Evolutionary conservation across 192 early-diverging fungal genomes (phyloP), one percentile per base, ranked within the genome.

Genomic region (Coemansia sp.): DNA sequence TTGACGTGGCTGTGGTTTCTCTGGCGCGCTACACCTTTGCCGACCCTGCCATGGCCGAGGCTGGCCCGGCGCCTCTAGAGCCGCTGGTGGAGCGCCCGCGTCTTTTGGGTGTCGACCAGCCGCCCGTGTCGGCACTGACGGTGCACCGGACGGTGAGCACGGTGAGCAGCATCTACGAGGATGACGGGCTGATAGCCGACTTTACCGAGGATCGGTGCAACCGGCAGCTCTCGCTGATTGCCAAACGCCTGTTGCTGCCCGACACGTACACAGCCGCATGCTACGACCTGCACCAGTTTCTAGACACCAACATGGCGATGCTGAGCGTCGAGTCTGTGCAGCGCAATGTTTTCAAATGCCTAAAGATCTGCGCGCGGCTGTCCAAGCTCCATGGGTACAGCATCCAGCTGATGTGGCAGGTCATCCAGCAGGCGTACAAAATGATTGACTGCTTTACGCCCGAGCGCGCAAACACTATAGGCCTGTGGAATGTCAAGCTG

Each of bases 381-480:
- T 74, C 71, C 1, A 74, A 74, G 53, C 71, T 74, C 8, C 71
- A 52, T 28, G 71, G 71, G 3, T 74, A 74, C 53, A 64, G 43
- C 42, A 67, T 74, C 40, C 64, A 74, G 45, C 43, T 67, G 4
- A 74, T 74, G 71, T 74, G 71, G 71, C 71, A 74, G 39, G 53
- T 74, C 6, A 56, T 74, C 8, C 64, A 63, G 44, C 59, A 74
- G 36, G 71, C 71, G 5, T 38, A 74, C 17, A 28, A 37, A 30
- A 53, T 41, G 6, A 37, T 58, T 1, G 42, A 17, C 20, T 27
- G 62, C 49, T 74, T 74, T 36, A 60, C 60, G 7, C 46, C 50
- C 2, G 59, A 66, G 28, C 55, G 71, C 1, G 71, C 71, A 0
- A 46, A 25, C 20, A 63, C 71, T 0, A 63, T 74, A 15, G 50